Evolutionary conservation across 2,329 filamentous ascomycete species (phyloP).

Genomic region (Colletotrichum truncatum): DNA sequence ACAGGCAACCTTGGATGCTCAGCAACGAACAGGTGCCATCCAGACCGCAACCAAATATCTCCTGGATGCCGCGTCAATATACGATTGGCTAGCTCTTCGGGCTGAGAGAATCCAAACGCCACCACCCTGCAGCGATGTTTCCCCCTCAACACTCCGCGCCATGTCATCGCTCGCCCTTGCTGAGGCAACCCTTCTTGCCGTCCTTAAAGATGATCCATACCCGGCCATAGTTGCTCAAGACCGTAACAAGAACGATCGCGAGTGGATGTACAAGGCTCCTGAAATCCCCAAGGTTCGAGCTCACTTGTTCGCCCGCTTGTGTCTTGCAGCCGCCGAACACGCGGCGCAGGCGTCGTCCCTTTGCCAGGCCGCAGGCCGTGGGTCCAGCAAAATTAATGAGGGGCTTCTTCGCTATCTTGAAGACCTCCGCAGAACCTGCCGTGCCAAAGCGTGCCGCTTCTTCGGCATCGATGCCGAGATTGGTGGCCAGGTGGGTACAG

Average conservation of each 20-base stretch:
- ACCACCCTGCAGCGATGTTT: constrained; percentile 62
- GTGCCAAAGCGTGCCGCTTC: constrained; percentile 89
- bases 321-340: constrained; percentile 88
- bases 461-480: constrained; percentile 90
- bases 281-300: constrained; percentile 89
- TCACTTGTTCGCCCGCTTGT: constrained; percentile 87
- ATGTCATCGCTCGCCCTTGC: constrained; percentile 77
- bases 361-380: constrained; percentile 46
- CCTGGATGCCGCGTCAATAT: constrained; percentile 80
- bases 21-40: constrained; percentile 76
- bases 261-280: constrained; percentile 96
- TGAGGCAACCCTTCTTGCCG: constrained; percentile 88
- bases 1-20: constrained; percentile 65
- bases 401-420: constrained; percentile 78
- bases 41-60: constrained; percentile 80
- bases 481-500: constrained; percentile 82
- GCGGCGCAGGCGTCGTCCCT: constrained; percentile 75
- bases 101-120: constrained; percentile 52
- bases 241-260: constrained; percentile 83
- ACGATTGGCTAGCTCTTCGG: constrained; percentile 73
- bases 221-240: constrained; percentile 83
- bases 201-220: constrained; percentile 95
- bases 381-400: constrained; percentile 63
- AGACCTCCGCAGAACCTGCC: constrained; percentile 77
- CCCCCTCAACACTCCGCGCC: constrained; percentile 61